Evolutionary conservation across 1,284 basidiomycete genomes (phyloP), one percentile per base, ranked within the genome.

Genomic region (Schizophyllum commune): DNA sequence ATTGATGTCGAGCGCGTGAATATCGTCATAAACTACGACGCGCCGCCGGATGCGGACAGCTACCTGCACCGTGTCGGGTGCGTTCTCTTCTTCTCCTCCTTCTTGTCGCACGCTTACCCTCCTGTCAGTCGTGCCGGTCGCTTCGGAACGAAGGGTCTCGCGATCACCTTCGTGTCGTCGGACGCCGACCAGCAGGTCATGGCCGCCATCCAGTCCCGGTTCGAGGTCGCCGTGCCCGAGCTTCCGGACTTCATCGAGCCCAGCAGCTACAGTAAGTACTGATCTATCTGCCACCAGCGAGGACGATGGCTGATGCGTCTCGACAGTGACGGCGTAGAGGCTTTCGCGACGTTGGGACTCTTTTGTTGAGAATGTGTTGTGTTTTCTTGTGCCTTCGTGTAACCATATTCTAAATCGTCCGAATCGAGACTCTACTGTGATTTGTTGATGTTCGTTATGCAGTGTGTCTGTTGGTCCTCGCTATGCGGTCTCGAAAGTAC

Each of bases 131-230:
- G 97, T 83, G 97, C 97, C 66, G 97, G 97, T 68, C 93, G 97
- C 69, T 99, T 99, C 77, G 97, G 97, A 67, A 99, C 97, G 55
- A 99, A 99, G 78, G 97, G 97, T 84, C 86, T 99, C 52, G 96
- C 96, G n/a, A 95, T 99, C 74, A 96, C 95, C 9, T 99, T 97
- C 73, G 93, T 98, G 56, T 88, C 94, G 4, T 91, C 88, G 32
- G 96, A 98, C 60, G 86, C 82, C 64, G 97, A 99, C 73, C 87
- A 92, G 72, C 91, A 94, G 75, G 96, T 99, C 64, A 91, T 99
- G 86, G 82, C 87, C 60, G 83, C 89, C 22, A 96, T 97, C 67
- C 94, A 97, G 74, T 85, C 89, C 39, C 78, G 94, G 66, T 97
- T 97, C 77, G 94, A 96, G 74, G 94, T 97, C 20, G 93, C 92